Conservation (phyloP, 768 basidiomycete species). For the Dendrothele bispora region DNA sequence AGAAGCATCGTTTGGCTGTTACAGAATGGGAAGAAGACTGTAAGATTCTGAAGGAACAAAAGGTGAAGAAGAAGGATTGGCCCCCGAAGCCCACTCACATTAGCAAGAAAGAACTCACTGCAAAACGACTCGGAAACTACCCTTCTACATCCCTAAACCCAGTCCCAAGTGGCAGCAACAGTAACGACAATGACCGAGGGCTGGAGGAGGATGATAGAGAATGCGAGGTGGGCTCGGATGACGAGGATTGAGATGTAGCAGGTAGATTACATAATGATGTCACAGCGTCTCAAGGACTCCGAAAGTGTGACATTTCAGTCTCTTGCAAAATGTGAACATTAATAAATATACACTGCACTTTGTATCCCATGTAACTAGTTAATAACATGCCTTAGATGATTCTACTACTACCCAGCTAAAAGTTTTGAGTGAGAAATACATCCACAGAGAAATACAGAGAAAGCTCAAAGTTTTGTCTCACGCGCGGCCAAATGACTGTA, state of each 20-base stretch:
- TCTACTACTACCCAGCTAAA: neutral
- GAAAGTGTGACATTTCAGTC: neutral
- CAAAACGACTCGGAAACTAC: too few relatives aligned
- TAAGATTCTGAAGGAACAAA: neutral
- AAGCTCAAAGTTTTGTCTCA: neutral
- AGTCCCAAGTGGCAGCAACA: neutral
- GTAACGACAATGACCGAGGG: neutral
- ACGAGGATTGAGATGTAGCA: neutral
- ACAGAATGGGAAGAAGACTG: neutral
- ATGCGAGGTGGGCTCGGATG: neutral
- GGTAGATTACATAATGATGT: slow-evolving; percentile 1
- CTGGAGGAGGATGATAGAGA: neutral
- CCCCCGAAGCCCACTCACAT: neutral
- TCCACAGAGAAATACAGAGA: neutral
- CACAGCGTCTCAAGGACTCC: slow-evolving; percentile 1
- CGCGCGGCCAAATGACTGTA: neutral
- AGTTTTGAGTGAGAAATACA: neutral
- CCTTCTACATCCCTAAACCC: neutral
- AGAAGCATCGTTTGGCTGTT: neutral
- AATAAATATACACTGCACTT: neutral
- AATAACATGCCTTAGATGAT: neutral
- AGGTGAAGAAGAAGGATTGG: neutral
- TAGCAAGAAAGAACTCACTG: too few relatives aligned
- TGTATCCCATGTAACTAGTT: neutral
- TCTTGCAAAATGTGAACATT: neutral